Base-by-base conservation (phyloP, 768 basidiomycete species). In the Cantharellus anzutake region DNA sequence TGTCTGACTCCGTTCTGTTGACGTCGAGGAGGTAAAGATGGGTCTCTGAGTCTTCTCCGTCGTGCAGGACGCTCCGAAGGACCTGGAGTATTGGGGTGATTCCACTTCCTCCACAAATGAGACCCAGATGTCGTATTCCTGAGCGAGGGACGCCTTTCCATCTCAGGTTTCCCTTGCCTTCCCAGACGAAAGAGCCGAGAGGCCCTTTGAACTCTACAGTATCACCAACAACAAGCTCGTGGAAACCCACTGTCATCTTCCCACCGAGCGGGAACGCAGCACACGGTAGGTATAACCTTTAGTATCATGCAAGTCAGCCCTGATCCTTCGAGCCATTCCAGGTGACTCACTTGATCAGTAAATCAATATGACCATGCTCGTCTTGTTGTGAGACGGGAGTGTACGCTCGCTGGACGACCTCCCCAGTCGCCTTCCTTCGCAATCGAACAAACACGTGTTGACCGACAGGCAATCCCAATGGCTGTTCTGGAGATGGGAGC, bases 81-180 rank as follows among this genome's bases (percentile, higher is more conserved):
- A 80, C 75, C 65, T 81, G 79, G 0, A 80, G 67, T 51, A 82
- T 78, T 0, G 80, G 80, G 0, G 80, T 80, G 57, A 81, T 76
- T 34, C 75, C 80, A 42, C 74, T 79, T 16, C 81, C 81, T 4
- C 72, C 81, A 59, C 77, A 81, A 42, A 81, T 70, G 72, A 82
- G 70, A 1, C 77, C 78, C 11, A 82, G 63, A 20, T 76, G 69
- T 34, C 66, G 66, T 16, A 77, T 67, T 7, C 65, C 65, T 20
- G 44, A 11, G 11, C 66, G 66, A 57, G 70, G 64, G 1, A 67
- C 60, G 0, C 74, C 75, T 50, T 71, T 68, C 69, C 74, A 70
- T 35, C 61, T 63, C 7, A 72, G 73, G 4, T 66, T 59, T 0
- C 76, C 75, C 5, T 67, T 56, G 1, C 78, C 78, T 2, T 71